Evolutionary conservation across 306 rosid species (phyloP), one percentile per base, ranked within the genome.

Genomic region (Medicago ruthenica): DNA sequence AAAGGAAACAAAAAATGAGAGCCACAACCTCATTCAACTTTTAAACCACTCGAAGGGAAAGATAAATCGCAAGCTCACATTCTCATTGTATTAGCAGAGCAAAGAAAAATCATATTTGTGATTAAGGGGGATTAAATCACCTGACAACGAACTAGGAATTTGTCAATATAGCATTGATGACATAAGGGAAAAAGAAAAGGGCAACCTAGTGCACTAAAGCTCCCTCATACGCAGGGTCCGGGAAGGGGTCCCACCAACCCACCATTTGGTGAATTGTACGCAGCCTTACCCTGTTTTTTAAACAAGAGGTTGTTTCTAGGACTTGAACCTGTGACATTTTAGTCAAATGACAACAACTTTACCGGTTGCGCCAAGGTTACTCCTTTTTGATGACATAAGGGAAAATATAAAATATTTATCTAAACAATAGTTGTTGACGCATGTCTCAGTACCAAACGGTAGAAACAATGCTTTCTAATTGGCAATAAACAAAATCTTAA

Each of bases 101-200:
- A 41, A 44, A 59, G 51, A 22, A 50, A 4, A 69, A 16, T 27
- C 14, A 16, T 55, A 42, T 67, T 27, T 6, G 44, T 4, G 36
- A 20, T 44, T 16, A 9, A 20, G 61, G 45, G 1, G 13, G 24
- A 3, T 34, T 21, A 42, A 41, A 41, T 17, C 39, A 34, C 24
- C 42, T 18, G 62, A 70, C 17, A 60, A 8, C 10, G 44, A 42
- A 42, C 75, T 9, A 60, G 39, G 57, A 79, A 17, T 72, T 63
- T 53, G 55, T 50, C 61, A 27, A 16, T 13, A 21, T 41, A 72
- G 6, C 53, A 24, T 36, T 55, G 42, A 21, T 21, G 22, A 21
- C 22, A 21, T 21, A 21, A 21, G 1, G 1, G 22, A 21, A 21
- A 21, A 21, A 1, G 1, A 21, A 21, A 21, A 21, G 22, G 22